A percentile compares a stretch with the other conserved stretches of the same genome.
These are phyloP conservation scores for Nemophila menziesii DNA, from an alignment of 257 asterid species.

Conservation along the genomic window DNA sequence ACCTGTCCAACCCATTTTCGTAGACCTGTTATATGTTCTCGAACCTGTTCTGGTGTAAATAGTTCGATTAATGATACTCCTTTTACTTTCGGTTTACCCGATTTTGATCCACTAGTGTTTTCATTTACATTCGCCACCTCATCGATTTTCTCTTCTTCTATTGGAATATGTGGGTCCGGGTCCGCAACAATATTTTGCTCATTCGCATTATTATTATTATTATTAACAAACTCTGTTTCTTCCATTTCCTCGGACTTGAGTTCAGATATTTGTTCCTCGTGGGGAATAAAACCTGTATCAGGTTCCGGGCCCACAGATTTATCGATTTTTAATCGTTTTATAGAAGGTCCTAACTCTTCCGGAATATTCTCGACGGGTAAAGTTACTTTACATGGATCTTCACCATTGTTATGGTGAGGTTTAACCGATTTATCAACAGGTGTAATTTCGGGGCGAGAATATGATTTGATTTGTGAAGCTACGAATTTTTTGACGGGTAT, in stretches of 20 bases:
- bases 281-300: slow-evolving; percentile 26
- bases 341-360: slow-evolving; percentile 56
- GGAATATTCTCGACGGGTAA: slow-evolving; percentile 36
- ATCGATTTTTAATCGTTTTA: slow-evolving; percentile 66
- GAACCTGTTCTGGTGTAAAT: slow-evolving; percentile 85
- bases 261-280: slow-evolving; percentile 26
- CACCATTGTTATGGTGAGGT: slow-evolving; percentile 34
- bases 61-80: slow-evolving; percentile 90
- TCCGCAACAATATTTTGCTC: slow-evolving; percentile 23
- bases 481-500: slow-evolving; percentile 54
- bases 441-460: slow-evolving; percentile 28
- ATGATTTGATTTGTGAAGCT: slow-evolving; percentile 43
- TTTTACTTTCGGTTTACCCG: slow-evolving; percentile 86
- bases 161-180: slow-evolving; percentile 26
- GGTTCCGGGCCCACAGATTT: slow-evolving; percentile 33
- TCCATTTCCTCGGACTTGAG: slow-evolving; percentile 39
- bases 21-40: slow-evolving; percentile 72
- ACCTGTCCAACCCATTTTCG: slow-evolving; percentile 99
- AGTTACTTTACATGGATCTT: slow-evolving; percentile 31
- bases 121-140: slow-evolving; percentile 35
- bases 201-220: slow-evolving; percentile 27
- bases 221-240: slow-evolving; percentile 31
- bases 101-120: slow-evolving; percentile 38
- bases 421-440: slow-evolving; percentile 36
- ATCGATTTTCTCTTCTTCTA: slow-evolving; percentile 57